Conservation (phyloP, 352 stramenopile genomes). For the Blastocystis sp. region DNA sequence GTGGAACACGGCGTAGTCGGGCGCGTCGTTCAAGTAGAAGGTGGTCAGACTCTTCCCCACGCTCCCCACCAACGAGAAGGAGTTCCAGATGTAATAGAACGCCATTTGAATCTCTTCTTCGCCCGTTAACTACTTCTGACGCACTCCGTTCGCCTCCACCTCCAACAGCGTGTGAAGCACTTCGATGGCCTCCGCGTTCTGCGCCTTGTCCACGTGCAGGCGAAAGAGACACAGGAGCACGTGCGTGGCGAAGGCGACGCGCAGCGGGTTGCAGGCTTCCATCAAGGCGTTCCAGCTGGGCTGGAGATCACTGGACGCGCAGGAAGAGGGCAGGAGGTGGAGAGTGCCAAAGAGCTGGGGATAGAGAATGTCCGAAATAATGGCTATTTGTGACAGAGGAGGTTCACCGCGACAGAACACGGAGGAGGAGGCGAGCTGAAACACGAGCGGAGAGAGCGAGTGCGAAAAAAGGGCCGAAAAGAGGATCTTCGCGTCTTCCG, state of each 20-base stretch:
- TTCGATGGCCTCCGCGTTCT: not conserved
- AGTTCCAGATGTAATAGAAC: conserved; percentile 44
- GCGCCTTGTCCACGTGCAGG: conserved; percentile 16
- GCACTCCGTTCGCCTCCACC: not conserved
- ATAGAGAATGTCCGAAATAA: conserved; percentile 30
- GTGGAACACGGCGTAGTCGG: conserved; percentile 44
- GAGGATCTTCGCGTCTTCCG: not conserved
- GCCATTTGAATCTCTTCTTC: conserved; percentile 20
- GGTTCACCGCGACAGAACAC: not conserved
- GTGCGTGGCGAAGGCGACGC: conserved; percentile 30
- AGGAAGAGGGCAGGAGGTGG: not conserved
- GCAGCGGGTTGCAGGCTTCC: not conserved
- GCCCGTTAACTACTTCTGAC: not conserved
- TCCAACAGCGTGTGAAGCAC: conserved; percentile 2
- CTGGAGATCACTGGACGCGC: conserved; percentile 3
- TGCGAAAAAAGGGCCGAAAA: conserved; percentile 23
- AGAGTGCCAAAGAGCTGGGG: not conserved
- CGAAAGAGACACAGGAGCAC: conserved; percentile 29
- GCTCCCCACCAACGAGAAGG: not conserved
- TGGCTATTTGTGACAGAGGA: not conserved
- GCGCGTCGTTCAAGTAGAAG: conserved; percentile 46
- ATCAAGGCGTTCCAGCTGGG: not conserved
- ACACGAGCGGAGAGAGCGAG: not conserved
- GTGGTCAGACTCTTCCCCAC: conserved; percentile 37
- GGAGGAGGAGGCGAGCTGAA: not conserved